Conservation (phyloP, 106 monocot genomes). For the Agapanthus africanus region DNA sequence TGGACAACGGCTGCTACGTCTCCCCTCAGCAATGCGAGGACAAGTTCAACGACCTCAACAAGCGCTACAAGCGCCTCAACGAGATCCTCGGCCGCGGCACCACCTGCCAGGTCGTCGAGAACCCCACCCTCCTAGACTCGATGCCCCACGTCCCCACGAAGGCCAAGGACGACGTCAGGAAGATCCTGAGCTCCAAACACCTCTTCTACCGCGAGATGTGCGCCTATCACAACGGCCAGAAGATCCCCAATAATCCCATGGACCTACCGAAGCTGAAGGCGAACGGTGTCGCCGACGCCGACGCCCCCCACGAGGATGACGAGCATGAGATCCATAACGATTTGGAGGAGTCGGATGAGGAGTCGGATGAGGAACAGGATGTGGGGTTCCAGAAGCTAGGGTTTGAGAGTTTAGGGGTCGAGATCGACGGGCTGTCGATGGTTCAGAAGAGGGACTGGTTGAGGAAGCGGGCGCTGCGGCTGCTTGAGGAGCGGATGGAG, state of each 20-base stretch:
- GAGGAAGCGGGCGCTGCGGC: not conserved
- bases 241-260: constrained; percentile 8
- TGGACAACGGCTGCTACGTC: constrained; percentile 55
- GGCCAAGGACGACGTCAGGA: constrained; percentile 70
- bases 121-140: constrained; percentile 45
- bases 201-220: constrained; percentile 94
- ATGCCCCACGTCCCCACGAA: constrained; percentile 61
- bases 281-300: too few relatives aligned
- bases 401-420: not conserved
- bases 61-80: constrained; percentile 73
- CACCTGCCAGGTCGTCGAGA: constrained; percentile 72
- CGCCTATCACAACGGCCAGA: constrained; percentile 72
- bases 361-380: not conserved
- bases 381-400: not conserved
- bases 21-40: constrained; percentile 96
- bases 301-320: not conserved
- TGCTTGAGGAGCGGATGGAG: not conserved
- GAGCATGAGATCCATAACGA: too few relatives aligned
- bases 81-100: constrained; percentile 88
- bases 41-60: constrained; percentile 91
- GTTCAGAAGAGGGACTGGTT: constrained; percentile 3
- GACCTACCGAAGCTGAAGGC: not conserved
- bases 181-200: constrained; percentile 87
- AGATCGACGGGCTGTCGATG: not conserved
- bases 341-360: too few relatives aligned